Evolutionary conservation across 768 basidiomycete genomes (phyloP).

Genomic region (Mycena leptocephala): DNA sequence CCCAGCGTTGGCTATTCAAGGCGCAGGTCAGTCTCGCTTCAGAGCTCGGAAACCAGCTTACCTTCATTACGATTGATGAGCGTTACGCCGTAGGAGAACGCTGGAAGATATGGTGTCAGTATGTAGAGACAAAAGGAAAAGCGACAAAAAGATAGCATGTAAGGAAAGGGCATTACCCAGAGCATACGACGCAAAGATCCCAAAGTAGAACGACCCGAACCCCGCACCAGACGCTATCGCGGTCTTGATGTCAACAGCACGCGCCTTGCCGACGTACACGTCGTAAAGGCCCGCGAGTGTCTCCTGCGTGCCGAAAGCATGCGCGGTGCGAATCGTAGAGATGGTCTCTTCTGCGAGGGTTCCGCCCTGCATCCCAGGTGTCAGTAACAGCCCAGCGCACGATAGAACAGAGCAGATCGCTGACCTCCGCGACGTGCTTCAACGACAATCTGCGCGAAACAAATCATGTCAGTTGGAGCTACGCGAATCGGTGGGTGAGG

Average conservation of each 20-base stretch:
- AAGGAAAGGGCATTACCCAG: conserved; percentile 59
- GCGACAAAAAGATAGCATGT: neutral
- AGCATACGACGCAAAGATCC: conserved; percentile 83
- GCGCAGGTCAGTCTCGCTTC: neutral
- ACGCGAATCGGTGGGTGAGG: too few relatives aligned
- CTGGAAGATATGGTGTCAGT: too few relatives aligned
- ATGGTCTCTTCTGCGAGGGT: conserved; percentile 94
- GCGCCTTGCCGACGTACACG: conserved; percentile 67
- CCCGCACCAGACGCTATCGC: conserved; percentile 72
- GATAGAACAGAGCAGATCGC: neutral
- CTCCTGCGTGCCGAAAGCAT: conserved; percentile 90
- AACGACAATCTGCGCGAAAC: conserved; percentile 67
- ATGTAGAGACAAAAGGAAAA: too few relatives aligned
- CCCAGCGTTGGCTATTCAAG: conserved; percentile 19
- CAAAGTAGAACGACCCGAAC: conserved; percentile 84
- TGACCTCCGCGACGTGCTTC: conserved; percentile 71
- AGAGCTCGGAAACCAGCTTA: neutral
- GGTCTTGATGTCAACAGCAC: conserved; percentile 68
- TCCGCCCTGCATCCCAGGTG: conserved; percentile 65
- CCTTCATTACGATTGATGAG: conserved; percentile 73
- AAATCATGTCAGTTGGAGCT: neutral
- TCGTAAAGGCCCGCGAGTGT: conserved; percentile 81
- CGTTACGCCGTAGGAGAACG: conserved; percentile 92
- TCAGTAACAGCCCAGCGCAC: too few relatives aligned
- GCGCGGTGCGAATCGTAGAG: conserved; percentile 89